These are phyloP conservation scores for Microsporum ferrugineum DNA, from an alignment of 2,329 filamentous ascomycete species.

Conservation along the genomic window DNA sequence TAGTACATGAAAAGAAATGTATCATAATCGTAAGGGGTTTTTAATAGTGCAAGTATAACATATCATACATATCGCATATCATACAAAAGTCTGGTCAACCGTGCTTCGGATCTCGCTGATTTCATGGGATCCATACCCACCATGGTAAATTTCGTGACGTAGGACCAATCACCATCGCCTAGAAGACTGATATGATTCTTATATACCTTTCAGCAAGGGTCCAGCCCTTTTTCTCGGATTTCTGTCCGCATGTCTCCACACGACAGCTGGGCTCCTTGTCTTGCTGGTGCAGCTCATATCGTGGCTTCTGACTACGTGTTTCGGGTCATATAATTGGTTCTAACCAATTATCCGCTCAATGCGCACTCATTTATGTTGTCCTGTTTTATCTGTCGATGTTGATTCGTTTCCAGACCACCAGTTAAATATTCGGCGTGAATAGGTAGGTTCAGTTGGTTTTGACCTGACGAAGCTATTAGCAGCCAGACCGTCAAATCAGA, in stretches of 20 bases:
- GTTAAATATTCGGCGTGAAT: neutral
- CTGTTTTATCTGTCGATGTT: neutral
- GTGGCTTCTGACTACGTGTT: neutral
- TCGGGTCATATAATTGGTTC: neutral
- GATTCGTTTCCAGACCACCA: conserved; percentile 5
- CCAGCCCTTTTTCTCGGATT: too few relatives aligned
- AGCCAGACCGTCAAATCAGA: neutral
- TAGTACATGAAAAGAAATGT: neutral
- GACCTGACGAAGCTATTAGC: neutral
- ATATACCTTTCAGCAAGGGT: neutral
- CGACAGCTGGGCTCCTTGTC: neutral
- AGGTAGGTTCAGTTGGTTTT: neutral
- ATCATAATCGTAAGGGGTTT: neutral
- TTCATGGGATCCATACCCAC: neutral
- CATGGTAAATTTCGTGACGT: neutral
- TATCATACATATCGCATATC: neutral
- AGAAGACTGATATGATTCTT: neutral
- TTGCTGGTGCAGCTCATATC: neutral
- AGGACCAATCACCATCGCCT: neutral
- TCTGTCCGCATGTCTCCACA: neutral
- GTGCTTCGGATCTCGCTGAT: neutral
- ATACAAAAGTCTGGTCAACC: neutral
- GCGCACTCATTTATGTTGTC: neutral
- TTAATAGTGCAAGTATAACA: neutral
- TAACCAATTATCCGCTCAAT: neutral